Conservation (phyloP, 805 yeast species). For the Dipodascus albidus region DNA sequence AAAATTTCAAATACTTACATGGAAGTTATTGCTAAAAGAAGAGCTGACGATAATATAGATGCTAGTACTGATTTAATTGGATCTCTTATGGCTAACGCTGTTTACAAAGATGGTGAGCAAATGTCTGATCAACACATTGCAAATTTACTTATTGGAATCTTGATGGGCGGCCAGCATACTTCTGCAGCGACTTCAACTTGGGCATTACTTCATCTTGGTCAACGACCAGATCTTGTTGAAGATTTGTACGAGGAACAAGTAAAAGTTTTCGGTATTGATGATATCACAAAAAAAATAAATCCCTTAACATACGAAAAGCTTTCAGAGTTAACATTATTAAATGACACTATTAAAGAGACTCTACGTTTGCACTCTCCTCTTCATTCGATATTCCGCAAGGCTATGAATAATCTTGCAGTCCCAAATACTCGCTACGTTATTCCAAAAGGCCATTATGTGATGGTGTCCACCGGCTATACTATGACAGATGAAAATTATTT, state of each 20-base stretch:
- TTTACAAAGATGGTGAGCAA: conserved; percentile 84
- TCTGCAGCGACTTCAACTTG: conserved; percentile 94
- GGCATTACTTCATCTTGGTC: conserved; percentile 85
- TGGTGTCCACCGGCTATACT: conserved; percentile 91
- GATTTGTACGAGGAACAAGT: conserved; percentile 67
- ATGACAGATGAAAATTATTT: conserved; percentile 66
- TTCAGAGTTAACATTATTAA: conserved; percentile 69
- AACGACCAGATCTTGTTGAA: conserved; percentile 74
- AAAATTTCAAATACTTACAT: conserved; percentile 72
- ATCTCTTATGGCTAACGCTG: conserved; percentile 66
- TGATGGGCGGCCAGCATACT: conserved; percentile 99
- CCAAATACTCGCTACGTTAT: conserved; percentile 73
- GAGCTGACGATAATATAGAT: conserved; percentile 63
- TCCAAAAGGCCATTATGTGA: conserved; percentile 80
- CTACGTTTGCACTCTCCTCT: conserved; percentile 93
- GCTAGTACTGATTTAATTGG: conserved; percentile 80
- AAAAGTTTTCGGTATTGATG: conserved; percentile 35
- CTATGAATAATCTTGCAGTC: conserved; percentile 61
- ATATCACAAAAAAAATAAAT: conserved; percentile 16
- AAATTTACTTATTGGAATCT: conserved; percentile 81
- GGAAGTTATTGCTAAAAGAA: conserved; percentile 64
- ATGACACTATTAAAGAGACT: conserved; percentile 82
- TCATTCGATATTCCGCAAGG: conserved; percentile 93
- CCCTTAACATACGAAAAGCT: conserved; percentile 74
- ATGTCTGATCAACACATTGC: conserved; percentile 97